phyloP scores from a whole-genome alignment of 2,329 filamentous ascomycete species.

The Orbilia blumenaviensis region DNA sequence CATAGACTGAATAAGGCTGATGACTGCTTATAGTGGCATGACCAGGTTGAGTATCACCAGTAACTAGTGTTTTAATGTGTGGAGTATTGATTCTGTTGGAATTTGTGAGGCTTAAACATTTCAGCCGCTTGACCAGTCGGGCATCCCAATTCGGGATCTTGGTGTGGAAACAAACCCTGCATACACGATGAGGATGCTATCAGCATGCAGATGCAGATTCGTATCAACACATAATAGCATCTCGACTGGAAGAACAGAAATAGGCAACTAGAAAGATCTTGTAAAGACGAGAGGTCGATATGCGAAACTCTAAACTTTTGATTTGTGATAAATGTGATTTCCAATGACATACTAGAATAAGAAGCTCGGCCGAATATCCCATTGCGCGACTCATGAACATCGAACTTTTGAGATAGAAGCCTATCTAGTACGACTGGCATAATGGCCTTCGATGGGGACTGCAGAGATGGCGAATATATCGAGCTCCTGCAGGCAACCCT shows the following conservation, averaged over 20 bases:
- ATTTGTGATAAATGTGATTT: not conserved
- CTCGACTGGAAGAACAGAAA: no score
- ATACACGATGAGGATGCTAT: not conserved
- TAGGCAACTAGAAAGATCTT: not conserved
- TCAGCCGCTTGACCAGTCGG: not conserved
- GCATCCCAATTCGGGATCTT: not conserved
- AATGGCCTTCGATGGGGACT: not conserved
- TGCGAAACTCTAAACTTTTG: no score
- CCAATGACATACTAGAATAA: not conserved
- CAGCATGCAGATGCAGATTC: not conserved
- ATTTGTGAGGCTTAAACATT: not conserved
- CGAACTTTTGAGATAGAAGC: not conserved
- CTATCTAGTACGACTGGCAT: not conserved
- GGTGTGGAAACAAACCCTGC: not conserved
- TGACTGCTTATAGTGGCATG: not conserved
- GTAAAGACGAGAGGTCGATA: no score
- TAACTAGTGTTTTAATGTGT: no score
- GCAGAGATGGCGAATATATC: conserved; percentile 2
- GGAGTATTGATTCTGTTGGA: not conserved
- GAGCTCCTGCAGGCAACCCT: conserved; percentile 3
- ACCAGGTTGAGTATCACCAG: not conserved
- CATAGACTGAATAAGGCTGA: no score
- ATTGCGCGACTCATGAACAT: not conserved
- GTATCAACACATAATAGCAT: not conserved
- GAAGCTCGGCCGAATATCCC: not conserved